These are phyloP conservation scores for Venturia oleaginea DNA, from an alignment of 2,329 filamentous ascomycete genomes.

Conservation along the genomic window DNA sequence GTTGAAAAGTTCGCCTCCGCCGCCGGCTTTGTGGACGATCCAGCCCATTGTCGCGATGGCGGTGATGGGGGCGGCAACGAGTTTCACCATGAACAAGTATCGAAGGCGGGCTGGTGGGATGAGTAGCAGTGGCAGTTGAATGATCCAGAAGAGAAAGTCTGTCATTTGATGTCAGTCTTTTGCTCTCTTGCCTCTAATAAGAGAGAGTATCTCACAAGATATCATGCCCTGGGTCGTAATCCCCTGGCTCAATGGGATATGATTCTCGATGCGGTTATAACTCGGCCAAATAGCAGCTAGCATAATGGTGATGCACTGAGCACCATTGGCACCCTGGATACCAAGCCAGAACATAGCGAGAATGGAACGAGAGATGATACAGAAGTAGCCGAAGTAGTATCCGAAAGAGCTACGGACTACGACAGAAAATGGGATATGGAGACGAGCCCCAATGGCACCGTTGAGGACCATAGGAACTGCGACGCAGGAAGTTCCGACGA, in stretches of 20 bases:
- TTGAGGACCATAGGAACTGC: constrained; percentile 19
- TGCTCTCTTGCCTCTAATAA: too few species aligned
- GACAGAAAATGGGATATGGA: constrained; percentile 38
- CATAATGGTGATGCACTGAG: too few species aligned
- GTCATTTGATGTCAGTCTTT: too few species aligned
- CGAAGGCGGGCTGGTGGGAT: constrained; percentile 16
- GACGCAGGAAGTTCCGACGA: too few species aligned
- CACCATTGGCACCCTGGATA: too few species aligned
- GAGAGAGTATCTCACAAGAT: too few species aligned
- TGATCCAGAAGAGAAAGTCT: constrained; percentile 15
- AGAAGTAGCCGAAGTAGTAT: constrained; percentile 31
- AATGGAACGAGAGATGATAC: constrained; percentile 32
- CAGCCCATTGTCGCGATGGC: constrained; percentile 14
- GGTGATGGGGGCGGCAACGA: constrained; percentile 14
- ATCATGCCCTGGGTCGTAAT: constrained; percentile 39
- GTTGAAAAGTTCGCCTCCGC: constrained; percentile 14
- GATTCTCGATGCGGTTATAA: constrained; percentile 7
- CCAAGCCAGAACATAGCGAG: constrained; percentile 33
- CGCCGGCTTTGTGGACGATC: constrained; percentile 20
- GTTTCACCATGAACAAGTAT: constrained; percentile 15
- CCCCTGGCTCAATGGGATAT: constrained; percentile 23
- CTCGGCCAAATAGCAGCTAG: constrained; percentile 9
- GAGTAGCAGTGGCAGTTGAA: constrained; percentile 18
- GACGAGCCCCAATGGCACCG: constrained; percentile 22
- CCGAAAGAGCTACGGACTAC: constrained; percentile 33